Percentiles rank a stretch among this genome's conserved stretches.
phyloP scores from a whole-genome alignment of 208 protist species.

The Leishmania martiniquensis region DNA sequence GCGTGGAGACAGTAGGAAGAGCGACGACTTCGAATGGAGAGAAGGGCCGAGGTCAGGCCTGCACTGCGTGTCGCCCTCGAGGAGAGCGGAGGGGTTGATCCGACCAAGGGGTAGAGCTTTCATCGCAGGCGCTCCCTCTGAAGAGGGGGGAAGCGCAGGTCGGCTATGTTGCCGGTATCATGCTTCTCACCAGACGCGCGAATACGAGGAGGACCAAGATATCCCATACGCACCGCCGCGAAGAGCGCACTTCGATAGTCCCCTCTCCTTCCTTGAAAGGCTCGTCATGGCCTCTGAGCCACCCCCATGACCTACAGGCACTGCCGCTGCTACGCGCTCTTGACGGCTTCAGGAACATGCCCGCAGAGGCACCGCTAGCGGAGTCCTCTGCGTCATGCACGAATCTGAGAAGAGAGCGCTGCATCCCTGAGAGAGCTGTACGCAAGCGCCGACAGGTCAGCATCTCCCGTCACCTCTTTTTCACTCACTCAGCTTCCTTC shows the following conservation, averaged over 20 bases:
- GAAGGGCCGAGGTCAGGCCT: background rate
- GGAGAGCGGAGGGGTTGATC: no score
- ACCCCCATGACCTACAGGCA: background rate
- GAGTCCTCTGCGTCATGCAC: background rate
- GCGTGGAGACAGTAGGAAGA: background rate
- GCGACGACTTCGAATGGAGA: background rate
- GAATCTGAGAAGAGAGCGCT: background rate
- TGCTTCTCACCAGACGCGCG: background rate
- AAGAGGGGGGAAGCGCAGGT: background rate
- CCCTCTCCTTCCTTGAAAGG: background rate
- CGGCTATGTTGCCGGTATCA: background rate
- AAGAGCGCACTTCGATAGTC: background rate
- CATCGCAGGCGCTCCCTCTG: background rate
- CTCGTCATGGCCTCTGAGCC: background rate
- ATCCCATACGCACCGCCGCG: background rate
- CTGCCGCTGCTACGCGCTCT: background rate
- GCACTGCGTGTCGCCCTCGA: no score
- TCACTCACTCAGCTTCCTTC: background rate
- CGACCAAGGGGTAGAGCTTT: background rate
- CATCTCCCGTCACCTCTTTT: background rate
- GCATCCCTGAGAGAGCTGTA: background rate
- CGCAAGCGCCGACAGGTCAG: background rate
- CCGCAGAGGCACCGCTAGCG: background rate
- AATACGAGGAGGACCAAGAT: background rate
- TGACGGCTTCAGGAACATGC: background rate